phyloP scores from a whole-genome alignment of 257 asterid species.

The Mentha longifolia region DNA sequence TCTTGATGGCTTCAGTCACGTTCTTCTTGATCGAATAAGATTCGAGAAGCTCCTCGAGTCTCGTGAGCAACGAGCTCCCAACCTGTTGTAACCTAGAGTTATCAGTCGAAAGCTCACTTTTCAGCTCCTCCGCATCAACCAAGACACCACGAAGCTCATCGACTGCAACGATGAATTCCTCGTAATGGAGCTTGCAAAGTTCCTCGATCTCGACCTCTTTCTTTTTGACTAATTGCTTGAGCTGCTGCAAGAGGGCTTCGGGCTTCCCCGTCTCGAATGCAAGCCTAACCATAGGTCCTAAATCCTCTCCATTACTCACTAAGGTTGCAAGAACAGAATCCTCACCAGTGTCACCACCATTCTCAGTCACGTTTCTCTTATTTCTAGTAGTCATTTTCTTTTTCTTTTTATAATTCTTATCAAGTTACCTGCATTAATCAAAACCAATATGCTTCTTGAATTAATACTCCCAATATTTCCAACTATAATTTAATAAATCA shows the following conservation, averaged over 20 bases:
- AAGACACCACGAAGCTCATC: constrained; percentile 95
- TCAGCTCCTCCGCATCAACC: constrained; percentile 93
- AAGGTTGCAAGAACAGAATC: constrained; percentile 84
- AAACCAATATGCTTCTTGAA: constrained; percentile 28
- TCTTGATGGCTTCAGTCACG: constrained; percentile 80
- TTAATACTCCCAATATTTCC: constrained; percentile 15
- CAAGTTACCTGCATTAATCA: constrained; percentile 34
- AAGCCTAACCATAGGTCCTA: constrained; percentile 90
- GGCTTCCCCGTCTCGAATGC: constrained; percentile 83
- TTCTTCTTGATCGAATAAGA: constrained; percentile 75
- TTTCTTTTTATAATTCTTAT: constrained; percentile 19
- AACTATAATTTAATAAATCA: neutral
- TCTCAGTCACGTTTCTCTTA: constrained; percentile 62
- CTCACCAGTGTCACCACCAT: constrained; percentile 78
- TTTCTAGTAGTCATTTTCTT: constrained; percentile 68
- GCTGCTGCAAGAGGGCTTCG: constrained; percentile 78
- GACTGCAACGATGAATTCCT: constrained; percentile 86
- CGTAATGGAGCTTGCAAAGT: constrained; percentile 92
- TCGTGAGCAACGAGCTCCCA: constrained; percentile 69
- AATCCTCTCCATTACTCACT: constrained; percentile 84
- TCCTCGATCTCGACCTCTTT: constrained; percentile 95
- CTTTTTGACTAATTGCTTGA: constrained; percentile 69
- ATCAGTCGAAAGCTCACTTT: constrained; percentile 80
- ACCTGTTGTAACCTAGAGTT: constrained; percentile 82
- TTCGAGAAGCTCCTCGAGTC: constrained; percentile 88